Percentiles rank a stretch among this genome's conserved stretches.
phyloP scores from a whole-genome alignment of 768 basidiomycete genomes.

The Macrolepiota dolichaula region DNA sequence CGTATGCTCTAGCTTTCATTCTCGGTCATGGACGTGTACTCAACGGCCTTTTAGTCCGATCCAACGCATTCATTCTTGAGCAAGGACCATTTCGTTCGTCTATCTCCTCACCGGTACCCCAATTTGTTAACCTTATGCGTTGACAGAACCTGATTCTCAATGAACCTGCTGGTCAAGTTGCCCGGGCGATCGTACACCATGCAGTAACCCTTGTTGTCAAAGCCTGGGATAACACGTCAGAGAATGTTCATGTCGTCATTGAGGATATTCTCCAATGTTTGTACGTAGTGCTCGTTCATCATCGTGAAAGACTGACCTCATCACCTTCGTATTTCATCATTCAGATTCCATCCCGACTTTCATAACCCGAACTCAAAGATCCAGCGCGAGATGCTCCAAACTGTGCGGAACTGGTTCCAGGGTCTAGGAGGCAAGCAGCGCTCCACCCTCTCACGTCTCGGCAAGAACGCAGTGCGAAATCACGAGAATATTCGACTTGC shows the following conservation, averaged over 20 bases:
- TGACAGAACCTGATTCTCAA: slow-evolving; percentile 73
- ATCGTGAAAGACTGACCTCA: background rate
- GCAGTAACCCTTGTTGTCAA: slow-evolving; percentile 67
- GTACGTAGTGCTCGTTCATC: slow-evolving; percentile 32
- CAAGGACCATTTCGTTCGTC: slow-evolving; percentile 82
- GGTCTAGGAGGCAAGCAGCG: slow-evolving; percentile 44
- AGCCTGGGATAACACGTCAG: slow-evolving; percentile 75
- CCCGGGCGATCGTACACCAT: slow-evolving; percentile 67
- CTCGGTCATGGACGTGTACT: slow-evolving; percentile 9
- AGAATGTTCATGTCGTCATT: slow-evolving; percentile 51
- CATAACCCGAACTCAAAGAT: slow-evolving; percentile 58
- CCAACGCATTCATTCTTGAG: slow-evolving; percentile 88
- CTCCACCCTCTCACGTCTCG: slow-evolving; percentile 52
- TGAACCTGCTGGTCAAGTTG: slow-evolving; percentile 77
- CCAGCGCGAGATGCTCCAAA: slow-evolving; percentile 74
- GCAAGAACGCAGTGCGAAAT: slow-evolving; percentile 63
- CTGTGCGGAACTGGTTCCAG: slow-evolving; percentile 60
- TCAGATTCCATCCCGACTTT: slow-evolving; percentile 84
- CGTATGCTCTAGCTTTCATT: slow-evolving; percentile 37
- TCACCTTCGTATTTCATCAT: background rate
- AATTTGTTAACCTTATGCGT: slow-evolving; percentile 11
- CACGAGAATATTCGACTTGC: slow-evolving; percentile 66
- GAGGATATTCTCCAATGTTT: slow-evolving; percentile 68
- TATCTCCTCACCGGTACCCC: background rate
- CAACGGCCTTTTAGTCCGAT: slow-evolving; percentile 54